Evolutionary conservation across 164 flowering plant genomes (phyloP).

Genomic region (Stephania yunnanensis): DNA sequence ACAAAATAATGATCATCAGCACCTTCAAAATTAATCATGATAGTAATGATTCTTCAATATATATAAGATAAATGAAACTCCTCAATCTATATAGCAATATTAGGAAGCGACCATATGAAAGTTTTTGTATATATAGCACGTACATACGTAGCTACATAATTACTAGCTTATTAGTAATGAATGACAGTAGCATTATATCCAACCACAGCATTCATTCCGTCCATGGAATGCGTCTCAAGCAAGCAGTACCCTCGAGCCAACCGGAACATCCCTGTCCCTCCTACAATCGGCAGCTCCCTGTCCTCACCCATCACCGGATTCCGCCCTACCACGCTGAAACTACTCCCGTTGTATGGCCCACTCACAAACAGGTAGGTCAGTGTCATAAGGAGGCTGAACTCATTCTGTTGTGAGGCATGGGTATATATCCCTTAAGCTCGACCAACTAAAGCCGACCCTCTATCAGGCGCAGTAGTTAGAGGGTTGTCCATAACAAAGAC

Average conservation of each 20-base stretch:
- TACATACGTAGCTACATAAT: too few species aligned
- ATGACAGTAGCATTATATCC: conserved; percentile 30
- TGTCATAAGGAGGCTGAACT: conserved; percentile 28
- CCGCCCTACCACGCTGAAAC: conserved; percentile 34
- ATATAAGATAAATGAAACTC: too few species aligned
- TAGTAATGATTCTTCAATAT: too few species aligned
- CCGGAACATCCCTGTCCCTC: conserved; percentile 39
- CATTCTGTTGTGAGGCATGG: conserved; percentile 21
- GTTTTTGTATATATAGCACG: too few species aligned
- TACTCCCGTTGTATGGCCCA: conserved; percentile 35
- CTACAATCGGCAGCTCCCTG: conserved; percentile 42
- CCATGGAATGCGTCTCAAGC: conserved; percentile 17
- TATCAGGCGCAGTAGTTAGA: conserved; percentile 20
- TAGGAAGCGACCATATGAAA: too few species aligned
- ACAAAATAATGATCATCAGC: too few species aligned
- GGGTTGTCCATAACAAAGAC: conserved; percentile 28
- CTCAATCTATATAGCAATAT: too few species aligned
- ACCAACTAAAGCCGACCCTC: conserved; percentile 24
- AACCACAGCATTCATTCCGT: conserved; percentile 21
- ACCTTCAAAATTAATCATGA: too few species aligned
- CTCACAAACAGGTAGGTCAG: conserved; percentile 15
- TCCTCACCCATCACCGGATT: conserved; percentile 26
- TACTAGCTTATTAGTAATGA: background rate
- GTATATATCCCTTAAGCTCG: conserved; percentile 36
- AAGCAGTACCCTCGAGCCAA: conserved; percentile 34